A percentile compares a stretch with the other conserved stretches of the same genome.
Conservation (phyloP, 352 stramenopile genomes). For the Aphanomyces cochlioides region DNA sequence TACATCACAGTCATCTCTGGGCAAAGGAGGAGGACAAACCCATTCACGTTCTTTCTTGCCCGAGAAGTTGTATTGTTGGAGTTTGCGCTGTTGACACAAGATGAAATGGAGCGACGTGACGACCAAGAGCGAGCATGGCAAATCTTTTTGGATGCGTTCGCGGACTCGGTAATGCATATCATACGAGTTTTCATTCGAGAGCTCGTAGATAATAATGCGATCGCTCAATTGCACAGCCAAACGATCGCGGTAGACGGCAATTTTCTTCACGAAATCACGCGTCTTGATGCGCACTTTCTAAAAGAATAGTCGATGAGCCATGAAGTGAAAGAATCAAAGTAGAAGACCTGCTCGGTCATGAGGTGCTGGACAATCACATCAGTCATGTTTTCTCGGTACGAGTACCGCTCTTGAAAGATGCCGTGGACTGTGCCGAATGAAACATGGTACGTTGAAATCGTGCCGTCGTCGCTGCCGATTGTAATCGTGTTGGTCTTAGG, state of each 20-base stretch:
- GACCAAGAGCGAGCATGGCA: constrained; percentile 84
- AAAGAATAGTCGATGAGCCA: background rate
- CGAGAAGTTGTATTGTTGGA: constrained; percentile 90
- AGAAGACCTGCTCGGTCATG: constrained; percentile 81
- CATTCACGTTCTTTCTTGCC: constrained; percentile 83
- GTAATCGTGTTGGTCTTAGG: constrained; percentile 85
- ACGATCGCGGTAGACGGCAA: constrained; percentile 90
- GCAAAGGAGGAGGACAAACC: constrained; percentile 34
- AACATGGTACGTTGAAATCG: constrained; percentile 80
- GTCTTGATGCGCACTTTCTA: constrained; percentile 92
- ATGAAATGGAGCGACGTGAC: constrained; percentile 91
- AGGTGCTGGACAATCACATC: constrained; percentile 95
- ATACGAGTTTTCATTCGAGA: constrained; percentile 78
- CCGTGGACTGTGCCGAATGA: constrained; percentile 90
- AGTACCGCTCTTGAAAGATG: constrained; percentile 92
- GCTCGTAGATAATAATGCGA: constrained; percentile 93
- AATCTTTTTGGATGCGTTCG: constrained; percentile 79
- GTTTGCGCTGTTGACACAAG: constrained; percentile 88
- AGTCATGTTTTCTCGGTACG: constrained; percentile 92
- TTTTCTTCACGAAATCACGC: constrained; percentile 92
- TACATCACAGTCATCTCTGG: constrained; percentile 39
- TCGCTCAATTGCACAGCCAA: constrained; percentile 92
- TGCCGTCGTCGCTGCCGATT: constrained; percentile 83
- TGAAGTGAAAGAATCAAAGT: background rate
- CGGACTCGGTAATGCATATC: constrained; percentile 93